These are phyloP conservation scores for Cenococcum geophilum DNA, from an alignment of 495 filamentous ascomycete species.

Conservation along the genomic window DNA sequence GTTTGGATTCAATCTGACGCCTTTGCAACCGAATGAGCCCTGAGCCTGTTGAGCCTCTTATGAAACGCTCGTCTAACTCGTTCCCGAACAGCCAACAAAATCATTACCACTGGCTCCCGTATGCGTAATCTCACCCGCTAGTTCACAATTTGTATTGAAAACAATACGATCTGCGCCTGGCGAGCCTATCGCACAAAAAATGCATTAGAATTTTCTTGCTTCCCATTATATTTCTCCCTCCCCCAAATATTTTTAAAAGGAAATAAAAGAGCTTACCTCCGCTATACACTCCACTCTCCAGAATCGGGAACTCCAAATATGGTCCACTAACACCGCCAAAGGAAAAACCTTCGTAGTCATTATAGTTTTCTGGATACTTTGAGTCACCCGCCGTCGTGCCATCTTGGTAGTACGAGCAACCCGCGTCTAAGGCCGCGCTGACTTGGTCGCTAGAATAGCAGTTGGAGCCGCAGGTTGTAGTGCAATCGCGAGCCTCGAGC, in stretches of 20 bases:
- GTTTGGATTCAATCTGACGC: too few relatives aligned
- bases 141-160: conserved; percentile 49
- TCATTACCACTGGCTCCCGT: conserved; percentile 60
- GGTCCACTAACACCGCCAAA: conserved; percentile 51
- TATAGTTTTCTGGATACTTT: conserved; percentile 64
- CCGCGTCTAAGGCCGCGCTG: conserved; percentile 46
- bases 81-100: conserved; percentile 52
- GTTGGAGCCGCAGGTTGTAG: conserved; percentile 19
- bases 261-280: conserved; percentile 36
- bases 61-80: neutral
- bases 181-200: conserved; percentile 39
- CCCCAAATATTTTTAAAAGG: neutral
- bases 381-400: conserved; percentile 46
- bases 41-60: neutral
- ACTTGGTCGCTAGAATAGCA: conserved; percentile 34
- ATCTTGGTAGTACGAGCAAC: conserved; percentile 44
- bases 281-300: conserved; percentile 49
- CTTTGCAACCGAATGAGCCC: too few relatives aligned
- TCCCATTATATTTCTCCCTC: neutral
- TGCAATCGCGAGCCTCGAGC: conserved; percentile 1
- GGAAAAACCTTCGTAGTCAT: conserved; percentile 66
- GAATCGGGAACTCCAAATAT: conserved; percentile 69
- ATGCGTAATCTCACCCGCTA: conserved; percentile 61
- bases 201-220: neutral
- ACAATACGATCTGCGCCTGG: conserved; percentile 69